Base-by-base conservation (phyloP, 2,329 filamentous ascomycete genomes). In the Claviceps spartinae region DNA sequence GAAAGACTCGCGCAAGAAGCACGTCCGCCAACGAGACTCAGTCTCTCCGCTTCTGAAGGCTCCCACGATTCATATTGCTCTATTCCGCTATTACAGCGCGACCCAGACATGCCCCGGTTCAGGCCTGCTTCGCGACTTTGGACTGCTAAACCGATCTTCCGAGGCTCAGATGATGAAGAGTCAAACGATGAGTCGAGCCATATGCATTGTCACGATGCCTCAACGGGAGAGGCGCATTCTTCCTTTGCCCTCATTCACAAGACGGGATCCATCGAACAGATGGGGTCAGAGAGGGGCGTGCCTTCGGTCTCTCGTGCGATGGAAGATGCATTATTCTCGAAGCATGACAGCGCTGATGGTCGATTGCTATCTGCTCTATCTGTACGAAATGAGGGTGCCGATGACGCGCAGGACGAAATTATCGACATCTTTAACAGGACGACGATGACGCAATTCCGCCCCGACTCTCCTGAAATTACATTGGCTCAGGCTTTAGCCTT, bases 51-150 rank as follows among this genome's bases (percentile, higher is more conserved):
- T 3, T 79, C 78, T 1, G 76, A 79, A 14, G 78, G 77, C 52
- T 89, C 87, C 0, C 76, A 80, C 30, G 81, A 83, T 48, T 91
- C 86, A 0, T 89, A 88, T 62, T 83, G 79, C 41, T 90, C 86
- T 0, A 81, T 83, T 37, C 87, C 88, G 4, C 74, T 93, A 7
- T 74, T 94, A 13, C 84, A 91, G 55, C 79, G 85, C 48, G 85
- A 77, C 3, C 62, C 75, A 34, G 74, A 72, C 0, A 79, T 55
- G 68, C 68, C 30, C 30, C 30, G 30, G 11, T 65, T 63, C 6
- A 71, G 74, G 53, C 20, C 37, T 13, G 26, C 14, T 4, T 42
- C 48, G 14, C 48, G 24, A 6, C 42, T 40, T 36, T 82, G 79
- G 79, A 74, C 73, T 9, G 67, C 79, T 41, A 72, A 69, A 43